Evolutionary conservation across 345 rosid species (phyloP).

Genomic region (Rhodomyrtus tomentosa): DNA sequence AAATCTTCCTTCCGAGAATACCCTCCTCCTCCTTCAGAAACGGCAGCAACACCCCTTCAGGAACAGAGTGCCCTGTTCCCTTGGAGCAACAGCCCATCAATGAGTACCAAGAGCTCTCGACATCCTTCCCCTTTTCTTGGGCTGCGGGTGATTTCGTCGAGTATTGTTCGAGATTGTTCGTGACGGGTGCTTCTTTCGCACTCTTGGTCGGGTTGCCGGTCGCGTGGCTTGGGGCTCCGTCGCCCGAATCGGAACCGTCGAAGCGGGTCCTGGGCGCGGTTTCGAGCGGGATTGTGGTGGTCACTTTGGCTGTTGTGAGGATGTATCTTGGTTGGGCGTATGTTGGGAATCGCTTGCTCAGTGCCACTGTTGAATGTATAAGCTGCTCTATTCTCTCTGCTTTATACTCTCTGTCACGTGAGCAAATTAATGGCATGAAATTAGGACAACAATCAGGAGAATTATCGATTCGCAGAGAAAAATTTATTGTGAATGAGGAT

Average conservation of each 20-base stretch:
- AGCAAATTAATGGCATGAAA: not conserved
- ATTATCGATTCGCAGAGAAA: not conserved
- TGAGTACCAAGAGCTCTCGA: slow-evolving; percentile 72
- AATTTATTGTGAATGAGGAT: not conserved
- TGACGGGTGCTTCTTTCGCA: slow-evolving; percentile 64
- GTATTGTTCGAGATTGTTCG: slow-evolving; percentile 47
- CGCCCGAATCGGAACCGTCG: slow-evolving; percentile 52
- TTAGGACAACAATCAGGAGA: not conserved
- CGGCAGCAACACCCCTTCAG: slow-evolving; percentile 47
- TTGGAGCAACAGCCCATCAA: slow-evolving; percentile 73
- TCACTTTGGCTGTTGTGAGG: slow-evolving; percentile 77
- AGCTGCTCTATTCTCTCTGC: not conserved
- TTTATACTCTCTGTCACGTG: not conserved
- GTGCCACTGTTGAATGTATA: slow-evolving; percentile 87
- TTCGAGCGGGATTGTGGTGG: slow-evolving; percentile 71
- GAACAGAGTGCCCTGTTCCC: slow-evolving; percentile 81
- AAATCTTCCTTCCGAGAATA: not conserved
- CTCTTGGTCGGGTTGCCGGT: slow-evolving; percentile 70
- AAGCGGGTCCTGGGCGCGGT: slow-evolving; percentile 41
- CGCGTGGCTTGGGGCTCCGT: slow-evolving; percentile 69
- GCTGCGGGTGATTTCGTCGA: slow-evolving; percentile 49
- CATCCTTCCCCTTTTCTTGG: slow-evolving; percentile 84
- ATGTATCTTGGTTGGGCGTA: slow-evolving; percentile 99
- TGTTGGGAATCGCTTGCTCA: slow-evolving; percentile 88
- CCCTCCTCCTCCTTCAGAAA: slow-evolving; percentile 22